Percentiles rank a stretch among this genome's conserved stretches.
These are phyloP conservation scores for Picea abies DNA, from an alignment of 83 land plant species.

Conservation along the genomic window DNA sequence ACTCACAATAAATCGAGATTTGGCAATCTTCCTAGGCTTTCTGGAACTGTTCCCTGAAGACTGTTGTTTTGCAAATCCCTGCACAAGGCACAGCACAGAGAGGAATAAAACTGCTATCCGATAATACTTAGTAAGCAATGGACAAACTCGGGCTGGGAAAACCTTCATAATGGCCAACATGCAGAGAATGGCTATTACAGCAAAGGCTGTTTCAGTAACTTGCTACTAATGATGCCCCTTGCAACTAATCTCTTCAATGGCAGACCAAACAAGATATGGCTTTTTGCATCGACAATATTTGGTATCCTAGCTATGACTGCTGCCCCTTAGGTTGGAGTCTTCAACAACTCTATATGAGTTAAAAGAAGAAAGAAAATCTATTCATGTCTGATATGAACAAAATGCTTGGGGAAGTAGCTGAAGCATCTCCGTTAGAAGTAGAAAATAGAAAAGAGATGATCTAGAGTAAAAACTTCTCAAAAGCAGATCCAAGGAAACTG, in stretches of 20 bases:
- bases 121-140: background rate
- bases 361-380: too few relatives aligned
- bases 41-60: conserved; percentile 57
- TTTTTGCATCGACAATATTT: too few relatives aligned
- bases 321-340: too few relatives aligned
- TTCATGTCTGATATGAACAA: too few relatives aligned
- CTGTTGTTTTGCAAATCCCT: conserved; percentile 72
- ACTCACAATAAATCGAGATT: conserved; percentile 58
- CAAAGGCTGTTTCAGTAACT: background rate
- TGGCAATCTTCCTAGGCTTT: conserved; percentile 41
- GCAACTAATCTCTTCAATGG: background rate
- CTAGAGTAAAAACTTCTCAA: too few relatives aligned
- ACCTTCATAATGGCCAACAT: background rate
- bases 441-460: too few relatives aligned
- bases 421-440: too few relatives aligned
- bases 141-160: background rate
- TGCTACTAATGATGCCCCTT: background rate
- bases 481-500: too few relatives aligned
- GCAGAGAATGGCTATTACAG: background rate
- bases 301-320: too few relatives aligned
- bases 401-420: too few relatives aligned
- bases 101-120: background rate
- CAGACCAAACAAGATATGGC: too few relatives aligned
- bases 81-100: background rate
- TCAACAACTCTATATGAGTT: too few relatives aligned